phyloP scores from a whole-genome alignment of 225 moss, liverwort and hornwort genomes.

The Neckera pumila region DNA sequence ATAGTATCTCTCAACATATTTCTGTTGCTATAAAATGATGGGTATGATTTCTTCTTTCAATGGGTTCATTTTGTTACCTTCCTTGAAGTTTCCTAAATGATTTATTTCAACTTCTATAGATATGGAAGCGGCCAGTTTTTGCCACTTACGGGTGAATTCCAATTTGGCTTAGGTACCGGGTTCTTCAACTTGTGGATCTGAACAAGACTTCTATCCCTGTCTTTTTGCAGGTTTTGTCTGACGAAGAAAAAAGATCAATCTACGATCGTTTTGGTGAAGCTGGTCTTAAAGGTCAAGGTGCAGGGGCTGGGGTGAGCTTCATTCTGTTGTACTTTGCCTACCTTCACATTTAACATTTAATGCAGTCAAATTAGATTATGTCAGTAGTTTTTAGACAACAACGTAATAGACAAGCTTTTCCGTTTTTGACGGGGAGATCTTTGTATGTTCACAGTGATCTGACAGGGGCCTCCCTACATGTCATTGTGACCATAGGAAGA shows the following conservation, averaged over 20 bases:
- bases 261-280: conserved; percentile 96
- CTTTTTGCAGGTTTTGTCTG: conserved; percentile 66
- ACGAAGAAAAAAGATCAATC: conserved; percentile 84
- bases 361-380: not conserved
- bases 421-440: not conserved
- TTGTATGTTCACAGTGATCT: not conserved
- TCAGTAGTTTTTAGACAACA: not conserved
- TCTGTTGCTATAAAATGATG: not conserved
- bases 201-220: not conserved
- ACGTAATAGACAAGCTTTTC: not conserved
- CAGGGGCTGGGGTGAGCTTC: conserved; percentile 64
- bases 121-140: not conserved
- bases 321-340: not conserved
- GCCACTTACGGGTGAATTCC: not conserved
- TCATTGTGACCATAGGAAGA: not conserved
- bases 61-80: not conserved
- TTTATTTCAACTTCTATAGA: not conserved
- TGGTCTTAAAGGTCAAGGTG: conserved; percentile 88
- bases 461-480: not conserved
- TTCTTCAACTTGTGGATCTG: not conserved
- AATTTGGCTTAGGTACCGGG: not conserved
- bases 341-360: not conserved
- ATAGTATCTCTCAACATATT: not conserved
- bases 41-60: not conserved
- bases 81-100: not conserved